phyloP scores from a whole-genome alignment of 2,329 filamentous ascomycete species.

The Aspergillus spinulosporus region DNA sequence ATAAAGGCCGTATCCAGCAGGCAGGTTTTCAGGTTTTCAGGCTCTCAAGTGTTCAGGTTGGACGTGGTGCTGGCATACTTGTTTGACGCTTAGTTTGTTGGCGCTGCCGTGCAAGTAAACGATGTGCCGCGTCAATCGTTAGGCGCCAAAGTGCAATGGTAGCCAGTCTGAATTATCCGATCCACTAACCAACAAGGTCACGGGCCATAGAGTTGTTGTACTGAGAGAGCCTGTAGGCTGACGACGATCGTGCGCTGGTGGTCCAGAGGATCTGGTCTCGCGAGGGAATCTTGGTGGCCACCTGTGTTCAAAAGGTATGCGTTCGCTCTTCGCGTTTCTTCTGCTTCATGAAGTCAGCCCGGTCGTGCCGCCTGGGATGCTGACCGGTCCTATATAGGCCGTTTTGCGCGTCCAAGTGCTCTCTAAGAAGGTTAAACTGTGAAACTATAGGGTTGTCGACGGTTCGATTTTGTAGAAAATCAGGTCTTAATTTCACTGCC shows the following conservation, averaged over 20 bases:
- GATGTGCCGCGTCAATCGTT: background rate
- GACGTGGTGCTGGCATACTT: background rate
- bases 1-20: background rate
- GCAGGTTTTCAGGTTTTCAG: background rate
- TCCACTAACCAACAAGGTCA: background rate
- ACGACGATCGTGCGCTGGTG: background rate
- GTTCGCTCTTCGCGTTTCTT: too few species aligned
- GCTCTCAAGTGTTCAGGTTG: background rate
- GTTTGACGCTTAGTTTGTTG: background rate
- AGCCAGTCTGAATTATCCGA: background rate
- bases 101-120: background rate
- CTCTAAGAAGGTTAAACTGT: background rate
- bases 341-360: background rate
- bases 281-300: background rate
- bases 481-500: background rate
- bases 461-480: background rate
- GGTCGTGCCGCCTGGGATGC: background rate
- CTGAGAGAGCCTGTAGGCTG: background rate
- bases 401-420: background rate
- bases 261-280: background rate
- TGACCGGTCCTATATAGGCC: background rate
- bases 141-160: background rate
- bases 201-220: background rate
- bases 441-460: background rate
- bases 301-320: background rate